Percentiles rank a stretch among this genome's conserved stretches.
These are phyloP conservation scores for Scheffersomyces segobiensis DNA, from an alignment of 1,139 yeast species.

Conservation along the genomic window DNA sequence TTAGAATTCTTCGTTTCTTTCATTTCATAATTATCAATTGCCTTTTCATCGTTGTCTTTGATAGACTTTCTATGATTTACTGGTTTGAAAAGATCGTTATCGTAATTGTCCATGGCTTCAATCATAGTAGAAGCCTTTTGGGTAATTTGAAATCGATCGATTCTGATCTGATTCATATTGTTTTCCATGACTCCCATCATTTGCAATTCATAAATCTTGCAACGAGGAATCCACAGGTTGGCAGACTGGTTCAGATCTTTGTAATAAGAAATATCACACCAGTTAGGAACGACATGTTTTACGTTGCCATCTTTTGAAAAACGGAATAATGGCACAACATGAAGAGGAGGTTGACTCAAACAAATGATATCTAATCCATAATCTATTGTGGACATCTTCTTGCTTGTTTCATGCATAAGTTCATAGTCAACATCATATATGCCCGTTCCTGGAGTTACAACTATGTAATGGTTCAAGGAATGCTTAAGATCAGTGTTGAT, in stretches of 20 bases:
- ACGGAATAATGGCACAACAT: conserved; percentile 85
- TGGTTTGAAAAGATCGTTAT: conserved; percentile 50
- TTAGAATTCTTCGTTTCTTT: conserved; percentile 1
- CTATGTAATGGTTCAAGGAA: conserved; percentile 80
- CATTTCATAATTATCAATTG: conserved; percentile 8
- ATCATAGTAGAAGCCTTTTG: conserved; percentile 34
- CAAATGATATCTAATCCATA: conserved; percentile 88
- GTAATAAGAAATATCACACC: conserved; percentile 94
- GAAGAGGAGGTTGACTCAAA: conserved; percentile 87
- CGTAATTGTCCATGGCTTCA: conserved; percentile 64
- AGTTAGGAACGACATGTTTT: conserved; percentile 83
- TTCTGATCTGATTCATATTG: conserved; percentile 66
- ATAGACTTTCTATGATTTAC: conserved; percentile 10
- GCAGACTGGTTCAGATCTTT: conserved; percentile 49
- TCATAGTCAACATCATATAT: conserved; percentile 88
- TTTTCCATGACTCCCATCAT: conserved; percentile 99
- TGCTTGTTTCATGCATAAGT: conserved; percentile 71
- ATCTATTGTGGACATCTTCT: conserved; percentile 73
- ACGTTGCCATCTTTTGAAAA: conserved; percentile 52
- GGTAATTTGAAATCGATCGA: conserved; percentile 49
- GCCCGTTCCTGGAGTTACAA: conserved; percentile 92
- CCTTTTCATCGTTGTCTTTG: conserved; percentile 6
- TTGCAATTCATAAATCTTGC: conserved; percentile 91
- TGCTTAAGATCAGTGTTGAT: conserved; percentile 84
- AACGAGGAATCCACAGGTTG: conserved; percentile 85